These are phyloP conservation scores for Athelia sp. DNA, from an alignment of 1,284 basidiomycete genomes.

Conservation along the genomic window DNA sequence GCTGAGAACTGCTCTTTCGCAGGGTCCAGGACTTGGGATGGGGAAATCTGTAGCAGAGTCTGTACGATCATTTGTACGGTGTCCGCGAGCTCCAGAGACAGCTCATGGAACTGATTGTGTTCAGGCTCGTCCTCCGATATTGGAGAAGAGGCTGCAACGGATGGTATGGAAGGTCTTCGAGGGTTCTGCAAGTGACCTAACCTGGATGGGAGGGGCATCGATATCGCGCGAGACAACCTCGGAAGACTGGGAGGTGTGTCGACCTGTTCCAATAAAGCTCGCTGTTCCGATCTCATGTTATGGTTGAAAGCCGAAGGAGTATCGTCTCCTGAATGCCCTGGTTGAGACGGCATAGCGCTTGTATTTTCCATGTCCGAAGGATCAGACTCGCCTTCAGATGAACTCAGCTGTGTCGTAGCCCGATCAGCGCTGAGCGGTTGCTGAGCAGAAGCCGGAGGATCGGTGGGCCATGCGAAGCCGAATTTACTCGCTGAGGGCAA, in stretches of 20 bases:
- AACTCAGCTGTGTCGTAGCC: constrained; percentile 29
- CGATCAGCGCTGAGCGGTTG: constrained; percentile 29
- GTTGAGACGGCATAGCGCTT: constrained; percentile 21
- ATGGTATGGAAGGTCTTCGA: constrained; percentile 26
- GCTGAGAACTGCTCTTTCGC: constrained; percentile 88
- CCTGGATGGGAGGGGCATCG: constrained; percentile 68
- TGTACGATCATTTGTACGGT: constrained; percentile 85
- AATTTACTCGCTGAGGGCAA: constrained; percentile 41
- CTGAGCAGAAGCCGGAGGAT: constrained; percentile 29
- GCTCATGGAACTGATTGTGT: constrained; percentile 47
- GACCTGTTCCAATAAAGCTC: constrained; percentile 9
- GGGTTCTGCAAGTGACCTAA: constrained; percentile 66
- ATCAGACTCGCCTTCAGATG: constrained; percentile 46
- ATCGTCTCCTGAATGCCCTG: constrained; percentile 28
- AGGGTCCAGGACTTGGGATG: constrained; percentile 85
- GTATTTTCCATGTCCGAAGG: constrained; percentile 36
- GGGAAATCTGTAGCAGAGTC: constrained; percentile 82
- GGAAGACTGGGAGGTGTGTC: constrained; percentile 32
- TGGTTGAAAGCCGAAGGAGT: constrained; percentile 16
- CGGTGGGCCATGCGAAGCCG: constrained; percentile 43
- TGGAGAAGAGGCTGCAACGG: constrained; percentile 3
- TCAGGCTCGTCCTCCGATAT: constrained; percentile 17
- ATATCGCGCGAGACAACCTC: constrained; percentile 62
- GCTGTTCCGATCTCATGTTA: constrained; percentile 21
- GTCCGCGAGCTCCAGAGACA: constrained; percentile 82